Conservation (phyloP, 2,329 filamentous ascomycete genomes). For the Sporothrix inflata region DNA sequence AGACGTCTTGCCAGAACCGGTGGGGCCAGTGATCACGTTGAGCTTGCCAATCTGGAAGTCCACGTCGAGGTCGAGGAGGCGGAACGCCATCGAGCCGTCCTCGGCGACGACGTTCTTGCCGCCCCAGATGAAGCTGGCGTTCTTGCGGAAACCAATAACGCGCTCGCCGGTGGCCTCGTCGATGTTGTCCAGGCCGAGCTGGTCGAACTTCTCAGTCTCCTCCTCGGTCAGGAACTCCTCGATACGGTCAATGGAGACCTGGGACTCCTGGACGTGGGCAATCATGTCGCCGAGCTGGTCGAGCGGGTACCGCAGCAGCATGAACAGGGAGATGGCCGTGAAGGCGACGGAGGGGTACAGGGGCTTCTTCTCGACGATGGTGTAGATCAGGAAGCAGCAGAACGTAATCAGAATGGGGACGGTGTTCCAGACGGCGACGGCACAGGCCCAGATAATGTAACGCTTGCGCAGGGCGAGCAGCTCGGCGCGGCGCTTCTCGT, state of each 20-base stretch:
- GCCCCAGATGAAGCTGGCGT: conserved; percentile 86
- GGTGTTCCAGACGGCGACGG: conserved; percentile 95
- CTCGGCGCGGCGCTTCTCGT: conserved; percentile 83
- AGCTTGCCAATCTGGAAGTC: conserved; percentile 83
- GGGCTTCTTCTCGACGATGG: conserved; percentile 83
- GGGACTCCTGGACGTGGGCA: conserved; percentile 95
- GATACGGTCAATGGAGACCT: conserved; percentile 94
- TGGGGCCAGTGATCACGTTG: conserved; percentile 91
- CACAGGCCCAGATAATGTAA: conserved; percentile 88
- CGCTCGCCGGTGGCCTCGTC: conserved; percentile 71
- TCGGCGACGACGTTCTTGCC: conserved; percentile 63
- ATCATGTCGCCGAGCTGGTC: conserved; percentile 99
- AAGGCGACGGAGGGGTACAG: conserved; percentile 92
- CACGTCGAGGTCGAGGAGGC: conserved; percentile 79
- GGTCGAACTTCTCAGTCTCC: conserved; percentile 93
- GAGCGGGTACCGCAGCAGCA: conserved; percentile 86
- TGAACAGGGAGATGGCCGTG: conserved; percentile 93
- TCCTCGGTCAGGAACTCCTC: conserved; percentile 92
- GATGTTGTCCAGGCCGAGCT: conserved; percentile 71
- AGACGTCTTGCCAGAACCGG: conserved; percentile 93
- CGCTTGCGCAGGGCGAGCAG: conserved; percentile 76
- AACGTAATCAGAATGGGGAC: conserved; percentile 95
- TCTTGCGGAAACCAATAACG: conserved; percentile 78
- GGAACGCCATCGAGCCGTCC: conserved; percentile 74
- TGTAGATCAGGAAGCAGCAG: conserved; percentile 93